Base-by-base conservation (phyloP, 495 filamentous ascomycete genomes). In the Schizothecium vesticola region DNA sequence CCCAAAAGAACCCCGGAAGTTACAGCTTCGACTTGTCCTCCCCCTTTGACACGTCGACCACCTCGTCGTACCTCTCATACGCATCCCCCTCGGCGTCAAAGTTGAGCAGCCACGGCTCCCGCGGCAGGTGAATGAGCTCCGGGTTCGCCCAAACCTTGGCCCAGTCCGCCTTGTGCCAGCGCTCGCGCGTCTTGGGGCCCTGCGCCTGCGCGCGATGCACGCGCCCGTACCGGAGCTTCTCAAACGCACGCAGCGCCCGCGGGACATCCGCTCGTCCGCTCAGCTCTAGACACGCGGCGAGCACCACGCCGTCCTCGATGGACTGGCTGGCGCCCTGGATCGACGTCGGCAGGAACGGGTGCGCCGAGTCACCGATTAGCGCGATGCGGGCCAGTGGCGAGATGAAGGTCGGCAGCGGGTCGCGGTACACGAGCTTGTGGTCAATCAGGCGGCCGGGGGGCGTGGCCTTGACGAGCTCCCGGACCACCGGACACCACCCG, bases 351-450 rank as follows among this genome's bases (percentile, higher is more conserved):
- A 92, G 79, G 75, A 92, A 91, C 0, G 90, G 86, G 77, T 93
- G 91, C 1, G 90, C 90, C 7, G 88, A 81, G 71, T 92, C 91
- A 24, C 90, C 90, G 33, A 92, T 82, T 19, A 90, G 78, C 33
- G 81, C 83, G n/a, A 88, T 88, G 22, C 86, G 81, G 13, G 84
- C 82, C 16, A 81, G 79, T 16, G 84, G 80, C 6, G 84, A 88
- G 21, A 89, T 82, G 83, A 89, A 93, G 0, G 82, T 87, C 4
- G 88, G 87, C 7, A 90, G 77, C 0, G 89, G 89, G 69, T 91
- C 88, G 59, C 90, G 83, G 74, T 88, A 90, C 3, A 92, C 85
- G 0, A 92, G 81, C 72, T 92, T 91, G 85, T 87, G 90, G 72
- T 92, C 88, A 51, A 92, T 86, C 25, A 90, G 71, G 29, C 83